Base-by-base conservation (phyloP, 1,139 yeast species). In the Ashbya aceris region DNA sequence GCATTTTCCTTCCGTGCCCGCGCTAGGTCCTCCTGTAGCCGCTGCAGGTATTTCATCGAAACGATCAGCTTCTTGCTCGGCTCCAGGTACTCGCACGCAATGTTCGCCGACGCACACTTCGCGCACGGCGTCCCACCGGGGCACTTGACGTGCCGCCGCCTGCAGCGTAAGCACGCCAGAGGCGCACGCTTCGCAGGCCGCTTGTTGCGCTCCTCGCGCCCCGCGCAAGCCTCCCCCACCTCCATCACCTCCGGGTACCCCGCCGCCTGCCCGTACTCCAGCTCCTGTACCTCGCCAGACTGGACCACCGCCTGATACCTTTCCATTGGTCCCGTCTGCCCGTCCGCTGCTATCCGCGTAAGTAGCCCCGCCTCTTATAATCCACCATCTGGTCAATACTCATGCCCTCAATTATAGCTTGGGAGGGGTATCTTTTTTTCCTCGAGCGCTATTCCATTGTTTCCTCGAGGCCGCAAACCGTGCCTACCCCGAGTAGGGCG, bases 111-210 rank as follows among this genome's bases (percentile, higher is more conserved):
- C 13, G 62, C 65, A 58, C 95, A 84, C 53, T 79, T 79, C 43
- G 68, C 64, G 58, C 95, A 84, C 0, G 89, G 86, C 30, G 78
- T 74, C 1, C 86, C 91, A 1, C 93, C 93, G 8, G 87, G 87
- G 56, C 95, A 84, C 49, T 83, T 74, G 32, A 81, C 78, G 60
- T 84, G 94, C 44, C 91, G 70, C 39, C 77, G 73, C 33, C 94
- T 68, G 55, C 95, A 84, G 38, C 87, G 64, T 11, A 78, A 76
- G 56, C 94, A 84, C 1, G 64, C 64, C 39, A 55, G 31, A 1
- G 51, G 41, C 1, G 55, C 49, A 34, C 52, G 41, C 38, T 50
- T 52, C 36, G 42, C 23, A 3, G 23, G 23, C 23, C 23, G 23
- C 6, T 17, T 17, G 23, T 17, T 17, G 23, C 23, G 23, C 23